Conservation (phyloP, 2,329 filamentous ascomycete genomes). For the Tolypocladium tundrense region DNA sequence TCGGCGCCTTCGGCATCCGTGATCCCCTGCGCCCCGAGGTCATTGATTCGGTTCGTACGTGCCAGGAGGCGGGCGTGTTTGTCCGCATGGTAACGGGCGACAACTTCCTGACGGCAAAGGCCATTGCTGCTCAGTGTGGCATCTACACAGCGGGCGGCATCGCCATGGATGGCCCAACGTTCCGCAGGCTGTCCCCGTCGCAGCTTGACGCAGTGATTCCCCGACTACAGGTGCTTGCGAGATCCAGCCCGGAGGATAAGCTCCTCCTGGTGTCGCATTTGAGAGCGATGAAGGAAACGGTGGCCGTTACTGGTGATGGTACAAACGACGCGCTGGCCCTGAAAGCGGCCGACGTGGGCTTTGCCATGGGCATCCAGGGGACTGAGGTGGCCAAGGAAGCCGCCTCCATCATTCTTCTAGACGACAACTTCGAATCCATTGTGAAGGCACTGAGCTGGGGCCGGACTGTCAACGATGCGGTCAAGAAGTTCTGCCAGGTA, state of each 20-base stretch:
- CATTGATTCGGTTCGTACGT: conserved; percentile 49
- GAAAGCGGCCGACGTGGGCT: conserved; percentile 56
- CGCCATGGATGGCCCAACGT: conserved; percentile 45
- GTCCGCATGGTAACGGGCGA: conserved; percentile 53
- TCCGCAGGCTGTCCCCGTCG: conserved; percentile 44
- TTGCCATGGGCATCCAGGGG: conserved; percentile 58
- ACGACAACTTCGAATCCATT: conserved; percentile 57
- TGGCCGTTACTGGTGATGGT: conserved; percentile 57
- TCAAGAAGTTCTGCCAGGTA: conserved; percentile 53
- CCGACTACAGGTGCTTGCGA: conserved; percentile 56
- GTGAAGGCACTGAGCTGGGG: conserved; percentile 54
- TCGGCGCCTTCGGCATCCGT: conserved; percentile 50
- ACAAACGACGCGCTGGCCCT: conserved; percentile 58
- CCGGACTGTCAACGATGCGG: conserved; percentile 51
- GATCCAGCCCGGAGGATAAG: conserved; percentile 62
- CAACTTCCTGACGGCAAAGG: conserved; percentile 32
- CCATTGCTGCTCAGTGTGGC: conserved; percentile 31
- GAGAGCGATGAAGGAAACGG: conserved; percentile 54
- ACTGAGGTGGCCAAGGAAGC: conserved; percentile 59
- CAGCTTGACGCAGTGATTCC: conserved; percentile 42
- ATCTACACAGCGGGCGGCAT: conserved; percentile 51
- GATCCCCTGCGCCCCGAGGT: conserved; percentile 57
- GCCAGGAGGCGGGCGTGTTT: conserved; percentile 53
- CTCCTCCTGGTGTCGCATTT: conserved; percentile 53
- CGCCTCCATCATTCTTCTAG: conserved; percentile 53